Evolutionary conservation across 495 filamentous ascomycete genomes (phyloP).

Genomic region (Penicillium riverlandense): DNA sequence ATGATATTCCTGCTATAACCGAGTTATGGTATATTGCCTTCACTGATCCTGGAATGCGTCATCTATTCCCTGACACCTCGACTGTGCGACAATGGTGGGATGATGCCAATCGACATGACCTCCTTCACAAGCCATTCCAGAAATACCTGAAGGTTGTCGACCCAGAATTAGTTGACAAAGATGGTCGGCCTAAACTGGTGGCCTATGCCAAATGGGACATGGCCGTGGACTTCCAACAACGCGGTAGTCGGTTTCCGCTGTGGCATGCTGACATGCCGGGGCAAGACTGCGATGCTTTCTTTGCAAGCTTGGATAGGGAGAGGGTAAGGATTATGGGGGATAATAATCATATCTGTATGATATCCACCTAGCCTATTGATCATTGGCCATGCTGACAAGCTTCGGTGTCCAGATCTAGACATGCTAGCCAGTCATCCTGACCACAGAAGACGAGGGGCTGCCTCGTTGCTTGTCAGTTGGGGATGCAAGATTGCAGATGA

Average conservation of each 20-base stretch:
- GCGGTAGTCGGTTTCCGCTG: conserved; percentile 5
- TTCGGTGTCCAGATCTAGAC: conserved; percentile 24
- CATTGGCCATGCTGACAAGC: not conserved
- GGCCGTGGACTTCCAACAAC: not conserved
- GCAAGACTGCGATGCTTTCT: conserved; percentile 6
- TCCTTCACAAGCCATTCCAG: conserved; percentile 1
- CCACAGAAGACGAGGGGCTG: conserved; percentile 39
- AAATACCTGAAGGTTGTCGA: conserved; percentile 13
- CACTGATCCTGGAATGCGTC: conserved; percentile 4
- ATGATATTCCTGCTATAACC: conserved; percentile 10
- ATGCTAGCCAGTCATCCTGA: conserved; percentile 37
- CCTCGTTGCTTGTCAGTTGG: conserved; percentile 38
- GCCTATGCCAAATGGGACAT: conserved; percentile 19
- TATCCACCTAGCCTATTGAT: not conserved
- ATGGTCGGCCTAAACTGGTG: conserved; percentile 2
- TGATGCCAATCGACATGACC: conserved; percentile 1
- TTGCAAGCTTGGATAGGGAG: conserved; percentile 1
- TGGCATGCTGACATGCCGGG: conserved; percentile 9
- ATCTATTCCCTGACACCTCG: conserved; percentile 16
- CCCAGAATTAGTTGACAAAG: not conserved
- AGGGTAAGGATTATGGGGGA: conserved; percentile 2
- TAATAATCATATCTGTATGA: conserved; percentile 11
- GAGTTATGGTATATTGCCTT: conserved; percentile 13
- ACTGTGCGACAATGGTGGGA: conserved; percentile 11
- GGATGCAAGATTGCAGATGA: conserved; percentile 33